Conservation (phyloP, 768 basidiomycete genomes). For the Xanthoconium purpureum region DNA sequence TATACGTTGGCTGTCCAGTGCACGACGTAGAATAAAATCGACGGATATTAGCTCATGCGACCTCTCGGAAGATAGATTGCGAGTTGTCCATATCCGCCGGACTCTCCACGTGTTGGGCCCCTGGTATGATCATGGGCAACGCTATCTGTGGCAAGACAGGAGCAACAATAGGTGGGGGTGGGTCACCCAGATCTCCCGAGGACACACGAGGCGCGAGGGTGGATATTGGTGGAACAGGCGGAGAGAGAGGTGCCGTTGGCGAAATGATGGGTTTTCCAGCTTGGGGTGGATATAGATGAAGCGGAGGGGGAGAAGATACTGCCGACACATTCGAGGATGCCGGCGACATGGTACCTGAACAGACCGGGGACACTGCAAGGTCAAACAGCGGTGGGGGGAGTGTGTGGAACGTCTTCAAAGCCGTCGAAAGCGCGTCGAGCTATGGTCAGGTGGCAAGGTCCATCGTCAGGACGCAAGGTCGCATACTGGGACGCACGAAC, state of each 20-base stretch:
- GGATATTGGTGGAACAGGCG: slow-evolving; percentile 21
- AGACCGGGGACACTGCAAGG: slow-evolving; percentile 24
- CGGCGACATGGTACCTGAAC: slow-evolving; percentile 32
- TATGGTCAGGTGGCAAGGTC: not conserved
- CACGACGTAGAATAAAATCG: not conserved
- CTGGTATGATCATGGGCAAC: slow-evolving; percentile 21
- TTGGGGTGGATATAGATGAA: slow-evolving; percentile 6
- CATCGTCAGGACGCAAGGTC: not conserved
- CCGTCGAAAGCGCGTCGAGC: slow-evolving; percentile 32
- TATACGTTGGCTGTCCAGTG: not conserved
- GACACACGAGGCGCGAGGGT: slow-evolving; percentile 10
- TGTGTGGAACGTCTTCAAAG: slow-evolving; percentile 43
- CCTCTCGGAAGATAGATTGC: slow-evolving; percentile 9
- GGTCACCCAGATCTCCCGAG: not conserved
- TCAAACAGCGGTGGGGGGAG: slow-evolving; percentile 41
- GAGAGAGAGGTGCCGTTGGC: slow-evolving; percentile 1
- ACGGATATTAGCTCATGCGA: not conserved
- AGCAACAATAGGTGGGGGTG: slow-evolving; percentile 1
- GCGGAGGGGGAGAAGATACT: slow-evolving; percentile 10
- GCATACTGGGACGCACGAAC: slow-evolving; percentile 32
- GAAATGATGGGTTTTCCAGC: not conserved
- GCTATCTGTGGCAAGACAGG: slow-evolving; percentile 8
- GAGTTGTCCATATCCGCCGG: slow-evolving; percentile 25
- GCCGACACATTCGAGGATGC: slow-evolving; percentile 21
- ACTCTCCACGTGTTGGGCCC: slow-evolving; percentile 29